phyloP scores from a whole-genome alignment of 2,329 filamentous ascomycete species.

The Zasmidium citrigriseum region DNA sequence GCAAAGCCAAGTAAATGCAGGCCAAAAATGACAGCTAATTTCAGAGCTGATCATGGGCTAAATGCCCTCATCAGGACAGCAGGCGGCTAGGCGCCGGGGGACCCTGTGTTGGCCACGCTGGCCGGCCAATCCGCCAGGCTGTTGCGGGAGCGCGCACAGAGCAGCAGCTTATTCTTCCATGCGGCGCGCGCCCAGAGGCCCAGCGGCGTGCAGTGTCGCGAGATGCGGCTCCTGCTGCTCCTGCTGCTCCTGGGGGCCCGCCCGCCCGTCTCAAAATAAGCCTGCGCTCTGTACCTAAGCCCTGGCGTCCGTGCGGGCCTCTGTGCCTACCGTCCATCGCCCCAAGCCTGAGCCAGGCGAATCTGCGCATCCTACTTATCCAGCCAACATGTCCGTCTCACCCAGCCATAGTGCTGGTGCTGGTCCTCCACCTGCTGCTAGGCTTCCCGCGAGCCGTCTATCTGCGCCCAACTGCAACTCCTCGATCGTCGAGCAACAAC shows the following conservation, averaged over 20 bases:
- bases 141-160: slow-evolving; percentile 7
- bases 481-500: slow-evolving; percentile 24
- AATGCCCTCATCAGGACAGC: neutral
- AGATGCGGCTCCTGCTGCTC: slow-evolving; percentile 10
- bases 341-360: slow-evolving; percentile 19
- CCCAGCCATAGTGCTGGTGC: slow-evolving; percentile 14
- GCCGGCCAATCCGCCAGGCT: neutral
- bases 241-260: slow-evolving; percentile 8
- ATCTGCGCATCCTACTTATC: slow-evolving; percentile 32
- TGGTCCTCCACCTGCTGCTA: slow-evolving; percentile 18
- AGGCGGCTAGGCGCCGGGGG: neutral
- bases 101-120: neutral
- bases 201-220: slow-evolving; percentile 16
- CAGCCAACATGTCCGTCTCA: slow-evolving; percentile 32
- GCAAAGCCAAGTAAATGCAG: neutral
- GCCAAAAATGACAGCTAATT: slow-evolving; percentile 12
- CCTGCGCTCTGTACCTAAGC: slow-evolving; percentile 24
- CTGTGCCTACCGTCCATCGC: slow-evolving; percentile 20
- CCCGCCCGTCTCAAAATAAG: slow-evolving; percentile 30
- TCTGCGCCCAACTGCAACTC: neutral
- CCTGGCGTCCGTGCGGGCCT: slow-evolving; percentile 22
- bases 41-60: neutral
- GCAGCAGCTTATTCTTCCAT: slow-evolving; percentile 20
- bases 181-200: slow-evolving; percentile 19
- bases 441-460: slow-evolving; percentile 25